Conservation (phyloP, 2,329 filamentous ascomycete genomes). For the Magnaporthiopsis incrustans region DNA sequence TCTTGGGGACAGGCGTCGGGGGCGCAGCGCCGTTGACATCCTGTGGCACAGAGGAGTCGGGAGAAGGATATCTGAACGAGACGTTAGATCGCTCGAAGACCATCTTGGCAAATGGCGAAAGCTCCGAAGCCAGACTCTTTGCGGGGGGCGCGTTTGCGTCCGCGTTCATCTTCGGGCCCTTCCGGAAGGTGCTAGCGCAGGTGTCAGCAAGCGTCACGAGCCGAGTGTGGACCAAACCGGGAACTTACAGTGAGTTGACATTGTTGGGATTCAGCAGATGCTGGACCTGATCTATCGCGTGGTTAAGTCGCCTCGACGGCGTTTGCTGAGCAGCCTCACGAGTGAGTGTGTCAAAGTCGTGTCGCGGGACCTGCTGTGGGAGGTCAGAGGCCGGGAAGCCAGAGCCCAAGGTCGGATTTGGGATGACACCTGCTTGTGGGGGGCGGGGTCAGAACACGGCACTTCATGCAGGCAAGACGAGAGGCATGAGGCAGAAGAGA, state of each 20-base stretch:
- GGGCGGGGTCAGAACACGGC: slow-evolving; percentile 1
- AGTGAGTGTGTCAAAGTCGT: slow-evolving; percentile 62
- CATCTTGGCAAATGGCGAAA: slow-evolving; percentile 44
- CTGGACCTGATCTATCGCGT: slow-evolving; percentile 66
- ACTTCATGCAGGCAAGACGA: slow-evolving; percentile 1
- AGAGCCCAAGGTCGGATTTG: slow-evolving; percentile 52
- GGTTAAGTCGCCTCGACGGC: slow-evolving; percentile 58
- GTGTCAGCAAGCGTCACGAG: background rate
- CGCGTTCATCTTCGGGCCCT: slow-evolving; percentile 1
- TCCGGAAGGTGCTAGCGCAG: slow-evolving; percentile 2
- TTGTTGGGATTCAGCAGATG: slow-evolving; percentile 65
- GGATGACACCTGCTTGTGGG: slow-evolving; percentile 50
- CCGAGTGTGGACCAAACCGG: background rate
- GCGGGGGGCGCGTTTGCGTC: slow-evolving; percentile 19
- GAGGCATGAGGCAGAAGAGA: slow-evolving; percentile 10
- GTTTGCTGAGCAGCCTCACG: slow-evolving; percentile 54
- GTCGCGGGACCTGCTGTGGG: slow-evolving; percentile 39
- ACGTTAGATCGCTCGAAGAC: slow-evolving; percentile 35
- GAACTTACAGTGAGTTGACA: slow-evolving; percentile 55
- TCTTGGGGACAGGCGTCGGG: slow-evolving; percentile 13
- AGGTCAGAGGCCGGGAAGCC: slow-evolving; percentile 44
- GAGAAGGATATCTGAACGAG: slow-evolving; percentile 30
- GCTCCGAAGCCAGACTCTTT: slow-evolving; percentile 28
- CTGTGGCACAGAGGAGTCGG: slow-evolving; percentile 22
- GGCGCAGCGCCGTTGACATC: background rate